phyloP scores from a whole-genome alignment of 768 basidiomycete species.

The Paxillus ammoniavirescens region DNA sequence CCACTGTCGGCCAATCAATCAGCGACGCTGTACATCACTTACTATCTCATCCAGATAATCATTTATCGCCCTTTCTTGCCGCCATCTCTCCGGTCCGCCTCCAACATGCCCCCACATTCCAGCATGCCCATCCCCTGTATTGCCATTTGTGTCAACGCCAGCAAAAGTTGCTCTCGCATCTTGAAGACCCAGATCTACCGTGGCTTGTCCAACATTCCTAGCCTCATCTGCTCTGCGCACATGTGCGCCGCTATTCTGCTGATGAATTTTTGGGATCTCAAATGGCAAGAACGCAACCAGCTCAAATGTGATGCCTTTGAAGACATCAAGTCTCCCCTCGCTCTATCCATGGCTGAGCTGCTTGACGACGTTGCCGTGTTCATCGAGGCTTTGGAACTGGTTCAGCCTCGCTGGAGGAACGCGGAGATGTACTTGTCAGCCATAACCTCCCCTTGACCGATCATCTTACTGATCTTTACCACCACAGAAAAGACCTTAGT shows the following conservation, averaged over 20 bases:
- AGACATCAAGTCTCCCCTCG: slow-evolving; percentile 31
- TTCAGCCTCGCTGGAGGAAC: slow-evolving; percentile 30
- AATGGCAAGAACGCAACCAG: slow-evolving; percentile 41
- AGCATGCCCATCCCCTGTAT: slow-evolving; percentile 49
- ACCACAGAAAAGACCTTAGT: slow-evolving; percentile 24
- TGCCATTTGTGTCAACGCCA: slow-evolving; percentile 58
- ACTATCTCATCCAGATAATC: slow-evolving; percentile 62
- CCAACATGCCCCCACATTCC: slow-evolving; percentile 22
- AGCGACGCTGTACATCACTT: slow-evolving; percentile 54
- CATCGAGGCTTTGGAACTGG: slow-evolving; percentile 25
- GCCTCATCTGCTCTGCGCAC: slow-evolving; percentile 45
- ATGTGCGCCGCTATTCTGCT: slow-evolving; percentile 52
- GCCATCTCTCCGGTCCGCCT: slow-evolving; percentile 29
- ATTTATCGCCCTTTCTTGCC: slow-evolving; percentile 71
- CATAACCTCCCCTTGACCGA: slow-evolving; percentile 8
- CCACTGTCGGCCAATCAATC: slow-evolving; percentile 53
- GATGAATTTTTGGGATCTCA: slow-evolving; percentile 59
- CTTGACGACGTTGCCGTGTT: slow-evolving; percentile 30
- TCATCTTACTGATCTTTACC: slow-evolving; percentile 33
- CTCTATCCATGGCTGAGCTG: slow-evolving; percentile 28
- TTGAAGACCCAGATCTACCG: slow-evolving; percentile 48
- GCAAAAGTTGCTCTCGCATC: slow-evolving; percentile 59
- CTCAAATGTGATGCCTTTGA: slow-evolving; percentile 19
- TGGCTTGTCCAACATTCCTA: slow-evolving; percentile 44
- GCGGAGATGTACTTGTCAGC: slow-evolving; percentile 38